Evolutionary conservation across 2,329 filamentous ascomycete genomes (phyloP), one percentile per base, ranked within the genome.

Genomic region (Aureobasidium sp.): DNA sequence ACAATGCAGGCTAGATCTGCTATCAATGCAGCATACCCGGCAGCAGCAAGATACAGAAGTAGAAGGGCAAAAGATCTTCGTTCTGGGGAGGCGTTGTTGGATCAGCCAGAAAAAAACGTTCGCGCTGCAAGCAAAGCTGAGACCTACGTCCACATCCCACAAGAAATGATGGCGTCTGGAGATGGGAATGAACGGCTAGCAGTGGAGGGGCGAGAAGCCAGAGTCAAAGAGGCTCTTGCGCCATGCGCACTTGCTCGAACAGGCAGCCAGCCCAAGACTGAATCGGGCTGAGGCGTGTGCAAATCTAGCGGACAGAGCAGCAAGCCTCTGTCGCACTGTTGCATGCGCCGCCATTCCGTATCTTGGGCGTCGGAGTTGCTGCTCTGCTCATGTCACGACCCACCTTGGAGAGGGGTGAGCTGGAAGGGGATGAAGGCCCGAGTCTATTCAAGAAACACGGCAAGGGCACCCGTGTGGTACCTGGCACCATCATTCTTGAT

Each of bases 261-360:
- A 11, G 68, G 66, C 68, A 68, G 57, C 70, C 67, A 66, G 66
- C 64, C 61, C 59, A 65, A 55, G 65, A 68, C 69, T 66, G 66
- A 69, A 69, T 64, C 55, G 61, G 62, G 63, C 45, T 14, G 63
- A 44, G 45, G 55, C 64, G 57, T 65, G 70, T 32, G 42, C 70
- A 66, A 64, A 71, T 68, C 67, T 62, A 70, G 70, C 66, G 65
- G 68, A 64, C 67, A 69, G 69, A 67, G 66, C 68, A 59, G 68
- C 67, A 68, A 49, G 57, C 49, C 68, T 66, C 69, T 68, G 70
- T 73, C 69, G 67, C 67, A 71, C 70, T 66, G 68, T 69, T 65
- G 67, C 68, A 67, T 65, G 59, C 61, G 67, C 54, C 61, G 48
- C 55, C 44, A 37, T 55, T 36, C 36, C 53, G 53, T n/a, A 41